Conservation (phyloP, 1,284 basidiomycete genomes). For the Malassezia caprae region DNA sequence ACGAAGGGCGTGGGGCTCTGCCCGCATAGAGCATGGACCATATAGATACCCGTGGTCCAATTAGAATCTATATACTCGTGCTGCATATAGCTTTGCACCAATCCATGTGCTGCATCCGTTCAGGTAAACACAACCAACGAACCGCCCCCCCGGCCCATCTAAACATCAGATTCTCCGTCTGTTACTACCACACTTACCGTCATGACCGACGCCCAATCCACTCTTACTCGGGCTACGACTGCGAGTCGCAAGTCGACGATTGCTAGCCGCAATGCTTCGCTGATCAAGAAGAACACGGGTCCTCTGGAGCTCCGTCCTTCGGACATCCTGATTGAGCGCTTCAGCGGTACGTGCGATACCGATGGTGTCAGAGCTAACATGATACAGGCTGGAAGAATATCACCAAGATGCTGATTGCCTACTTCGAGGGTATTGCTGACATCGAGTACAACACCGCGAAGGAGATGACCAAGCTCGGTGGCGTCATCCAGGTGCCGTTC, state of each 20-base stretch:
- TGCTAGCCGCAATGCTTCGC: slow-evolving; percentile 48
- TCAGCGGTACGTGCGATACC: slow-evolving; percentile 36
- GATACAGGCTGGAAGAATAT: slow-evolving; percentile 74
- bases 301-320: slow-evolving; percentile 78
- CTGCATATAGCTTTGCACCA: neutral
- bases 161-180: neutral
- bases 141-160: neutral
- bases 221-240: slow-evolving; percentile 40
- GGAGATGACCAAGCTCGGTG: slow-evolving; percentile 89
- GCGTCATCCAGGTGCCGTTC: slow-evolving; percentile 95
- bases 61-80: neutral
- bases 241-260: slow-evolving; percentile 47
- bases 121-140: neutral
- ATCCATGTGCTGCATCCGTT: neutral
- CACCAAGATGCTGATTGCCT: slow-evolving; percentile 54
- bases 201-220: slow-evolving; percentile 45
- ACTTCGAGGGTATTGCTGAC: slow-evolving; percentile 56
- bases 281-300: slow-evolving; percentile 51
- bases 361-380: slow-evolving; percentile 1
- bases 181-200: slow-evolving; percentile 12
- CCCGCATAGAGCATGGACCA: neutral
- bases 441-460: slow-evolving; percentile 71
- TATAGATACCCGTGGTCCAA: slow-evolving; percentile 1
- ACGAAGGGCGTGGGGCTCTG: neutral
- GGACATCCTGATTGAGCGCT: slow-evolving; percentile 88